These are phyloP conservation scores for Yamadazyma endophytica DNA, from an alignment of 805 yeast genomes.

Conservation along the genomic window DNA sequence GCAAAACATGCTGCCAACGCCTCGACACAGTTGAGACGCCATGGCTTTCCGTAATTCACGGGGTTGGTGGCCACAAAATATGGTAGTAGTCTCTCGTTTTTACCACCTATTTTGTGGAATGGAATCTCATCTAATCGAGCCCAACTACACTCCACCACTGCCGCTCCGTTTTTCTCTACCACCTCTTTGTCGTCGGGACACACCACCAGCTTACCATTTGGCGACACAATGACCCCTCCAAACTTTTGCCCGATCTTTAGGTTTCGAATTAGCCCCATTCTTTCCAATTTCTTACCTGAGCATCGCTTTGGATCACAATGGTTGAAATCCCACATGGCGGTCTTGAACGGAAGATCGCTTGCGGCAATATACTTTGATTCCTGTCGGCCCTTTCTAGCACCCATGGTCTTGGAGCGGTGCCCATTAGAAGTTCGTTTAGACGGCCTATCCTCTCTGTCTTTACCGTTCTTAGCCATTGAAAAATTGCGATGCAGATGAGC, in stretches of 20 bases:
- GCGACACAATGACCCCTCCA: constrained; percentile 86
- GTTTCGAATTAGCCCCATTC: constrained; percentile 77
- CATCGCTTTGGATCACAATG: constrained; percentile 98
- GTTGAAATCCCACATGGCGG: constrained; percentile 99
- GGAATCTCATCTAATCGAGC: constrained; percentile 98
- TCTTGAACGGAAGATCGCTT: constrained; percentile 53
- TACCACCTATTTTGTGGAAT: constrained; percentile 86
- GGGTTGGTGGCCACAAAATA: constrained; percentile 95
- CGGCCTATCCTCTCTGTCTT: constrained; percentile 53
- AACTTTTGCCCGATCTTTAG: constrained; percentile 91
- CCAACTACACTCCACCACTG: constrained; percentile 99
- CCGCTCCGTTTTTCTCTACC: constrained; percentile 82
- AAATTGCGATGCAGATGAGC: neutral
- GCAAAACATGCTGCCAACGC: constrained; percentile 97
- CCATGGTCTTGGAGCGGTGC: constrained; percentile 44
- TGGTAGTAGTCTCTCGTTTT: constrained; percentile 80
- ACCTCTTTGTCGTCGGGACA: constrained; percentile 81
- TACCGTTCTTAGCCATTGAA: constrained; percentile 40
- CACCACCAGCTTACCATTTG: constrained; percentile 85
- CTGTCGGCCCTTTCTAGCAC: constrained; percentile 34
- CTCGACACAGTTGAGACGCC: constrained; percentile 94
- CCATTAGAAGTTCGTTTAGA: constrained; percentile 49
- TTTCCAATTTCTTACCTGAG: constrained; percentile 88
- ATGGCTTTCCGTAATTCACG: constrained; percentile 93
- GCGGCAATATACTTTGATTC: constrained; percentile 36